phyloP scores from a whole-genome alignment of 306 rosid genomes.

The Inga laurina region DNA sequence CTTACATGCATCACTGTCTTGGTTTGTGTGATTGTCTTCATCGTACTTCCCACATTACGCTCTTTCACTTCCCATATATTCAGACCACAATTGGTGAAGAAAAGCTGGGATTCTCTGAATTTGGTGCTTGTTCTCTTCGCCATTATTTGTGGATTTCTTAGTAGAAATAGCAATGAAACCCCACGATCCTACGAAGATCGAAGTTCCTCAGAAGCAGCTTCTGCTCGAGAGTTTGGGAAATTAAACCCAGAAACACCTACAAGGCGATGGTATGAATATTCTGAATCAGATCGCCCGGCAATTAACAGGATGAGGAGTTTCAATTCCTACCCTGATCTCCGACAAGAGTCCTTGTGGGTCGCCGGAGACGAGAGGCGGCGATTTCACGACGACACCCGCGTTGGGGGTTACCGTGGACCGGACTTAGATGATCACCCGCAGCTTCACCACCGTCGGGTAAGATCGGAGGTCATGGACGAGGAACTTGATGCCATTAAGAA shows the following conservation, averaged over 20 bases:
- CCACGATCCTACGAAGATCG: slow-evolving; percentile 40
- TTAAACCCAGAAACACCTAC: slow-evolving; percentile 45
- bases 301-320: slow-evolving; percentile 58
- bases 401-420: slow-evolving; percentile 38
- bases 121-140: slow-evolving; percentile 82
- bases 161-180: slow-evolving; percentile 41
- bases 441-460: slow-evolving; percentile 33
- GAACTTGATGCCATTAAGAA: slow-evolving; percentile 20
- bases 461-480: slow-evolving; percentile 36
- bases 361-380: slow-evolving; percentile 60
- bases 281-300: slow-evolving; percentile 44
- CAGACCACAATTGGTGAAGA: slow-evolving; percentile 67
- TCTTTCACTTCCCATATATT: slow-evolving; percentile 58
- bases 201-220: slow-evolving; percentile 28
- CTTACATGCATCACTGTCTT: slow-evolving; percentile 45
- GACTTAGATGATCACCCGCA: slow-evolving; percentile 37
- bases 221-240: slow-evolving; percentile 29
- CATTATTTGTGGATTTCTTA: slow-evolving; percentile 78
- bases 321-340: slow-evolving; percentile 89
- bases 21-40: slow-evolving; percentile 46
- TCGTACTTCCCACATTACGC: slow-evolving; percentile 53
- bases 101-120: slow-evolving; percentile 82
- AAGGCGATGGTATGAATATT: slow-evolving; percentile 50
- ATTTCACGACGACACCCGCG: slow-evolving; percentile 63
- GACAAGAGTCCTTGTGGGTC: slow-evolving; percentile 60